Conservation (phyloP, 225 moss, liverwort and hornwort species). For the Thuidium tamariscinum region DNA sequence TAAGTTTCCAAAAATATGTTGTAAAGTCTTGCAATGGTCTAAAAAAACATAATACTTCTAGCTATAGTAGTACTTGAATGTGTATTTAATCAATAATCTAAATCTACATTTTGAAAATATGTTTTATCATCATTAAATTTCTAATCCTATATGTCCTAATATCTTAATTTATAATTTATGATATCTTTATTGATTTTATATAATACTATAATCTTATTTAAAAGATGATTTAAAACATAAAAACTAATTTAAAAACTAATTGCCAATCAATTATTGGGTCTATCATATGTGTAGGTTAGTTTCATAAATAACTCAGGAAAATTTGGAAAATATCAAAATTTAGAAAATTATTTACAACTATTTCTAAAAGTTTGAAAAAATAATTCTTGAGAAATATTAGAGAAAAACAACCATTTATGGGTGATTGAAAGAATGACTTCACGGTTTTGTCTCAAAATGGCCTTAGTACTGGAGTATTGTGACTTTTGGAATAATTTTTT, state of each 20-base stretch:
- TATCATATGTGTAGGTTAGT: too few relatives aligned
- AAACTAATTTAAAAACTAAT: background rate
- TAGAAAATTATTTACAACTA: too few relatives aligned
- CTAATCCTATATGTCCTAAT: background rate
- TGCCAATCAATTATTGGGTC: accelerated
- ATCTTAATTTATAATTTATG: background rate
- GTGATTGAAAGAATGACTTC: too few relatives aligned
- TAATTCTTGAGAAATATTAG: too few relatives aligned
- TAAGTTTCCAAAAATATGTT: background rate
- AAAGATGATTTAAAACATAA: background rate
- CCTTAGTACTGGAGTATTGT: too few relatives aligned
- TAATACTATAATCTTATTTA: background rate
- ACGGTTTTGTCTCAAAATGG: too few relatives aligned
- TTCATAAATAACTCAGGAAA: too few relatives aligned
- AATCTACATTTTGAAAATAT: background rate
- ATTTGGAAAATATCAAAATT: too few relatives aligned
- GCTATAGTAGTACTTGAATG: background rate
- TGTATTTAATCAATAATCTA: background rate
- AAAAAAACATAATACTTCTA: accelerated
- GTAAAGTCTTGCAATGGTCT: accelerated
- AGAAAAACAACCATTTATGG: too few relatives aligned
- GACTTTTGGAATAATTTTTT: too few relatives aligned
- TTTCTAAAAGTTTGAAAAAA: too few relatives aligned
- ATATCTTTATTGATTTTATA: background rate
- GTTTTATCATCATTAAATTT: background rate